Base-by-base conservation (phyloP, 495 filamentous ascomycete genomes). In the Lophium mytilinum region DNA sequence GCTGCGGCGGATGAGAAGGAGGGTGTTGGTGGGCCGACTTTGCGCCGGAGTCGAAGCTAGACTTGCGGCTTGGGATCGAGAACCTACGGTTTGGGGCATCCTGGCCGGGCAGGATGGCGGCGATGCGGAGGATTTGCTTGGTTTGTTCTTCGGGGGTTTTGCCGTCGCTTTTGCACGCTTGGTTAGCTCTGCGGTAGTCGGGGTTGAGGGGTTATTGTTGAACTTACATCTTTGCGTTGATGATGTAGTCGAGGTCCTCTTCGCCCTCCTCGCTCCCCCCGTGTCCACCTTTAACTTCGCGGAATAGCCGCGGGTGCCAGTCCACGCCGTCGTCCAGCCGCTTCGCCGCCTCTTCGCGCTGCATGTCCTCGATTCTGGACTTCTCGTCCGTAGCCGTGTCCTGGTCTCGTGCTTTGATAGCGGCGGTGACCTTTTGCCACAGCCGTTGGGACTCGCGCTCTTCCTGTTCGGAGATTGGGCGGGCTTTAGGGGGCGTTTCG, bases 351-450 rank as follows among this genome's bases (percentile, higher is more conserved):
- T 96, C 91, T 39, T 88, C 84, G 67, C 93, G 79, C 72, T 99
- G 93, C 63, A 75, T 81, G 57, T 97, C 90, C 68, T 99, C 93
- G 62, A 97, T 88, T 70, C 86, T 87, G 15, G 84, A 90, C 75
- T 99, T 99, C 68, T 96, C 93, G 40, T 92, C 89, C 8, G 93
- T 99, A 4, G 93, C 93, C 10, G 81, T 76, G 62, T 89, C 86
- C 66, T 99, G 94, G 64, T 99, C 89, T 51, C 83, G 79, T 33
- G 85, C 80, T 63, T 83, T 87, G 60, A 99, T 79, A 0, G 91
- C 93, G 59, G 83, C 71, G 10, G 84, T 86, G 0, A 90, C 94
- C 42, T 80, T 83, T 17, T 78, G 71, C 93, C 93, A 99, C 49
- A 99, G 72, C 46, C 76, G 83, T 64, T 94, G 90, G 11, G 90